phyloP scores from a whole-genome alignment of 2,329 filamentous ascomycete genomes.

The Epichloe baconii region DNA sequence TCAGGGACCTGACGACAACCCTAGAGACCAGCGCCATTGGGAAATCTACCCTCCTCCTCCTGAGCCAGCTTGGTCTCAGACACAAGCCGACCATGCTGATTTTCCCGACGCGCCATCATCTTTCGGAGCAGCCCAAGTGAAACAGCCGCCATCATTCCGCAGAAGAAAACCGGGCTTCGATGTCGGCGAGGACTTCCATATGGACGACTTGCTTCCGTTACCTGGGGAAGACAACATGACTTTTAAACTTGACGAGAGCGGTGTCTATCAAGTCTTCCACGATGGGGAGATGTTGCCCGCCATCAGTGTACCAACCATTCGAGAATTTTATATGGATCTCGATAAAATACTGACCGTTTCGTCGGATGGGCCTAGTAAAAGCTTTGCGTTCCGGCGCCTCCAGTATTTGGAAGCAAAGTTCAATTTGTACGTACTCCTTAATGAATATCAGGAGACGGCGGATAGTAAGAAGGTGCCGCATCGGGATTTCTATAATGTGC shows the following conservation, averaged over 20 bases:
- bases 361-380: constrained; percentile 90
- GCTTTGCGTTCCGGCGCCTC: constrained; percentile 85
- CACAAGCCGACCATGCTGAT: constrained; percentile 9
- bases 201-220: constrained; percentile 64
- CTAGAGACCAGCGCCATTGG: constrained; percentile 74
- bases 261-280: constrained; percentile 85
- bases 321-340: constrained; percentile 92
- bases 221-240: constrained; percentile 58
- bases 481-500: constrained; percentile 96
- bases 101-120: constrained; percentile 7
- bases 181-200: constrained; percentile 83
- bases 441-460: constrained; percentile 95
- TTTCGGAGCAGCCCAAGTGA: background rate
- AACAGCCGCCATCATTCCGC: constrained; percentile 30
- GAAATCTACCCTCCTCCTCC: constrained; percentile 83
- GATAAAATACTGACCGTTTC: constrained; percentile 80
- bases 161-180: constrained; percentile 75
- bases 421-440: constrained; percentile 82
- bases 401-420: constrained; percentile 97
- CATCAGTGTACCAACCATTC: constrained; percentile 75
- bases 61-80: constrained; percentile 65
- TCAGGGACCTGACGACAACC: constrained; percentile 73
- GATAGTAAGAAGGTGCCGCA: constrained; percentile 97
- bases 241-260: constrained; percentile 67
- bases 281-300: constrained; percentile 52